A percentile compares a stretch with the other conserved stretches of the same genome.
phyloP scores from a whole-genome alignment of 2,329 filamentous ascomycete species.

The Dothideomycetes sp. region DNA sequence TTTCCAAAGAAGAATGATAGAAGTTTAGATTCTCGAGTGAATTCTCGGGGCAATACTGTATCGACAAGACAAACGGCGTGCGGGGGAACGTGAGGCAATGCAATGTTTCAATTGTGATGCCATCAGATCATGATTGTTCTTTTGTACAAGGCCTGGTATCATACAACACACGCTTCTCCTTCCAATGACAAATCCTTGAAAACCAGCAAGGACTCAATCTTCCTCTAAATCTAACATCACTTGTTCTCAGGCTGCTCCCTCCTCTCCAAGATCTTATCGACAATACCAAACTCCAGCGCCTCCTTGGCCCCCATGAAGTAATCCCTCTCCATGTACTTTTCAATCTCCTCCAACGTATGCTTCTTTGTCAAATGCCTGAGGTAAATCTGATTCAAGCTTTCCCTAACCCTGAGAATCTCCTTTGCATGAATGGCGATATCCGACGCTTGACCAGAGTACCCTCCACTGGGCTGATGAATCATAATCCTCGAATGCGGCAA shows the following conservation, averaged over 20 bases:
- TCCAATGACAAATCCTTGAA: no score
- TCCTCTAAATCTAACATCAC: no score
- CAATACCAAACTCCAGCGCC: constrained; percentile 79
- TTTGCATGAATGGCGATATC: constrained; percentile 97
- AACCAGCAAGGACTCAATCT: no score
- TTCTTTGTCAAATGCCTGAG: constrained; percentile 68
- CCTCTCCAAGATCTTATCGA: constrained; percentile 75
- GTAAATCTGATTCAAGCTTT: constrained; percentile 86
- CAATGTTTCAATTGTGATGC: no score
- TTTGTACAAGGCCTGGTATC: no score
- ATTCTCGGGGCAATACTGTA: no score
- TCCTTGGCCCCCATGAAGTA: constrained; percentile 87
- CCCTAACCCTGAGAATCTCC: constrained; percentile 80
- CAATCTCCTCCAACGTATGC: constrained; percentile 71
- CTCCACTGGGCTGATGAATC: constrained; percentile 89
- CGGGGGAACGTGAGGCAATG: no score
- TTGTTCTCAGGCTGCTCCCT: constrained; percentile 32
- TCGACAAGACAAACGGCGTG: no score
- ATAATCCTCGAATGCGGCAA: constrained; percentile 92
- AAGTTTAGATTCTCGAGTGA: no score
- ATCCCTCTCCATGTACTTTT: constrained; percentile 92
- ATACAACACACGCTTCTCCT: no score
- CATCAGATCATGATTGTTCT: no score
- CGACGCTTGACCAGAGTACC: constrained; percentile 55
- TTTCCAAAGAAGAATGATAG: no score